These are phyloP conservation scores for Candida orba DNA, from an alignment of 805 yeast species.

Conservation along the genomic window DNA sequence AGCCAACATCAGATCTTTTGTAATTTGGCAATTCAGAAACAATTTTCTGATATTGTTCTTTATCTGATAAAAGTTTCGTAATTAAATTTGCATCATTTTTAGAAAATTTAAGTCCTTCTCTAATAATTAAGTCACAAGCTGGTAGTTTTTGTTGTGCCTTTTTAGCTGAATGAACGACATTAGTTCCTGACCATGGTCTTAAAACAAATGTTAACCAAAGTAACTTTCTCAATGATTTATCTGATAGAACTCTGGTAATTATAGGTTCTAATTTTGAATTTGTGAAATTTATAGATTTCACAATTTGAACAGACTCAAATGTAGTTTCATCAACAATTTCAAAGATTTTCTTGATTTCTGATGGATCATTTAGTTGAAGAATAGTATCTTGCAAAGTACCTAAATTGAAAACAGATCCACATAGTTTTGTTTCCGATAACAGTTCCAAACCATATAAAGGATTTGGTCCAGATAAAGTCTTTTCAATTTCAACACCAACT, in stretches of 20 bases:
- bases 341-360: constrained; percentile 5
- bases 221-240: constrained; percentile 9
- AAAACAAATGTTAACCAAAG: constrained; percentile 42
- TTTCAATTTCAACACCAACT: constrained; percentile 77
- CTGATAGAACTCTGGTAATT: neutral
- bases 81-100: constrained; percentile 47
- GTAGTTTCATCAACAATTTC: constrained; percentile 5
- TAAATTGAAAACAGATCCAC: constrained; percentile 49
- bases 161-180: constrained; percentile 32
- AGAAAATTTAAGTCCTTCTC: constrained; percentile 66
- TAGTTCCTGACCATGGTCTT: constrained; percentile 38
- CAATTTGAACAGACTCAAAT: constrained; percentile 23
- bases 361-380: constrained; percentile 15
- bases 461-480: constrained; percentile 58
- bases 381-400: constrained; percentile 18
- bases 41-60: constrained; percentile 20
- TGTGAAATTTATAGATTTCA: constrained; percentile 3
- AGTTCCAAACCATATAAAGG: constrained; percentile 58
- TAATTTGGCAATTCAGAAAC: constrained; percentile 25
- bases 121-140: constrained; percentile 45
- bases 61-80: constrained; percentile 34
- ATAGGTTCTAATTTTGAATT: constrained; percentile 1
- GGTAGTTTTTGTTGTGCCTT: constrained; percentile 27
- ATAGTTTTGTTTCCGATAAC: constrained; percentile 48
- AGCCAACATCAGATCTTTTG: constrained; percentile 54